Evolutionary conservation across 495 filamentous ascomycete genomes (phyloP), one percentile per base, ranked within the genome.

Genomic region (Neurospora sp.): DNA sequence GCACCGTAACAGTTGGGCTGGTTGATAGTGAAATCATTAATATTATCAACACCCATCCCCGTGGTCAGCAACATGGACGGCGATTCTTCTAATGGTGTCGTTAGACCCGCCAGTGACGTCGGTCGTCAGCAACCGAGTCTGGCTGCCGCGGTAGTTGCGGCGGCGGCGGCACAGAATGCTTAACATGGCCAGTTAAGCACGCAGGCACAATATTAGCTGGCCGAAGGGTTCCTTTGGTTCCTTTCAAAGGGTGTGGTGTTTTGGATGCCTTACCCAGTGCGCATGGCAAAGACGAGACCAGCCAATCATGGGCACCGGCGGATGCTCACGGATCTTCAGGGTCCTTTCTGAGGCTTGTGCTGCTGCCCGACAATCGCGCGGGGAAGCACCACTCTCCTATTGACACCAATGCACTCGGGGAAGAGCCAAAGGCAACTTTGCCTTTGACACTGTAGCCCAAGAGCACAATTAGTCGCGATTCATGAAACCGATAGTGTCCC

Each of bases 311-410:
- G 28, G 45, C 39, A 70, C 24, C 24, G 36, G 42, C n/a, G 48
- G 4, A 39, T 36, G 38, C 9, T 54, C 37, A 76, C 54, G 54
- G 75, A 76, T 76, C 75, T 76, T 76, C 75, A 76, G 75, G 75
- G 75, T 76, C 75, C 71, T 76, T 73, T 73, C 36, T 71, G 71
- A 45, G 59, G 43, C 59, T 59, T 69, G 59, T 72, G 71, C 71
- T 59, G 71, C 37, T 66, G 43, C 70, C 39, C 28, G 28, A 62
- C 54, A 62, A 62, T 62, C 28, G 54, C 54, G 54, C 54, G 54
- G 54, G 54, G 54, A 36, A 66, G 24, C 24, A 36, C 28, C 54
- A 62, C 54, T 62, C 54, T 66, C 31, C 54, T 28, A 34, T 34
- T 17, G 54, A 19, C 28, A 66, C 54, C 54, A 66, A 62, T 62